Conservation (phyloP, 116 monocot genomes). For the Phalaenopsis hybrid region DNA sequence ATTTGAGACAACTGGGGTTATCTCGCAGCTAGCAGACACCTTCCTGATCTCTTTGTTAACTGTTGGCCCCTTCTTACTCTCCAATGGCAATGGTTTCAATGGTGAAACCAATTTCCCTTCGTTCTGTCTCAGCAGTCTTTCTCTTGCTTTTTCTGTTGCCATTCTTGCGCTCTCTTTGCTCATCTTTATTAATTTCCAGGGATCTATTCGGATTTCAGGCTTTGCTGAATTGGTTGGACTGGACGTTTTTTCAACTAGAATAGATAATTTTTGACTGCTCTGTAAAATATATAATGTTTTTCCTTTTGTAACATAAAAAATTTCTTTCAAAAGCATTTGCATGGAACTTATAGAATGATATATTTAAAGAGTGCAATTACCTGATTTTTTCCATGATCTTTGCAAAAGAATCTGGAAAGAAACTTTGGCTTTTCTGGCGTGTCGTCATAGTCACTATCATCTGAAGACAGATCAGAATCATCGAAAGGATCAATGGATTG, state of each 20-base stretch:
- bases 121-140: constrained; percentile 50
- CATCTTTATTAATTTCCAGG: constrained; percentile 78
- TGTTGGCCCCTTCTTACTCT: constrained; percentile 59
- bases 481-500: constrained; percentile 52
- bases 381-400: constrained; percentile 24
- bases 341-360: neutral
- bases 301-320: neutral
- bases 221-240: constrained; percentile 27
- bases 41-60: constrained; percentile 18
- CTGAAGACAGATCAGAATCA: constrained; percentile 30
- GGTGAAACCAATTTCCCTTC: constrained; percentile 10
- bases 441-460: constrained; percentile 63
- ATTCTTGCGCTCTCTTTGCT: constrained; percentile 79
- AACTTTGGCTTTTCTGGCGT: constrained; percentile 42
- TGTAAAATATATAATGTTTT: constrained; percentile 8
- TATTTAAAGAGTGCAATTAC: constrained; percentile 13
- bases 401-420: constrained; percentile 50
- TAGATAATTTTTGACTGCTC: constrained; percentile 49
- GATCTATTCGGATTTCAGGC: constrained; percentile 51
- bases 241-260: constrained; percentile 48
- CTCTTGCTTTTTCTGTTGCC: constrained; percentile 78
- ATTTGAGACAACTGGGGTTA: constrained; percentile 14
- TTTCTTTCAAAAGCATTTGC: neutral
- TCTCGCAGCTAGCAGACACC: constrained; percentile 7
- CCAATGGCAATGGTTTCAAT: constrained; percentile 72